phyloP scores from a whole-genome alignment of 176 grass and related monocot genomes.

The Avena insularis region DNA sequence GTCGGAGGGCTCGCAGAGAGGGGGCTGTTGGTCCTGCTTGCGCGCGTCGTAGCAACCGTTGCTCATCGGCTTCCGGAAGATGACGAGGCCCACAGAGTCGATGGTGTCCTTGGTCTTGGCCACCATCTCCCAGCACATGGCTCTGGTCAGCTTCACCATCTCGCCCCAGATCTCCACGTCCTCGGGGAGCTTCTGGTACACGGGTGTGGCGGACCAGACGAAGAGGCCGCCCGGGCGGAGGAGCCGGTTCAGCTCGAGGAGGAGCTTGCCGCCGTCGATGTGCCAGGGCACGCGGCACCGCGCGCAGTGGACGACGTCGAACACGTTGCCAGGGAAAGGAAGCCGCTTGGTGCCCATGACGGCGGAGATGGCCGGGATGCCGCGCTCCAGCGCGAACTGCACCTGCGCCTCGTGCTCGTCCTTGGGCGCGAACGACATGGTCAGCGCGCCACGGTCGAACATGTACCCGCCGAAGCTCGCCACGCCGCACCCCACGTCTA shows the following conservation, averaged over 20 bases:
- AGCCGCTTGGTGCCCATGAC: slow-evolving; percentile 94
- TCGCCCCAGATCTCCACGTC: slow-evolving; percentile 94
- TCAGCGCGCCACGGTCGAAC: slow-evolving; percentile 79
- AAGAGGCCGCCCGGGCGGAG: slow-evolving; percentile 92
- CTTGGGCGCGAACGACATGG: slow-evolving; percentile 97
- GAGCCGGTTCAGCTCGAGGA: slow-evolving; percentile 84
- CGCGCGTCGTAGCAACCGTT: slow-evolving; percentile 77
- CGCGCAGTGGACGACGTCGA: slow-evolving; percentile 92
- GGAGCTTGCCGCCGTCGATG: slow-evolving; percentile 79
- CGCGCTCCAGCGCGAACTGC: slow-evolving; percentile 94
- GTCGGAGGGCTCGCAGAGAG: slow-evolving; percentile 78
- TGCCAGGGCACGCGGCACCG: slow-evolving; percentile 94
- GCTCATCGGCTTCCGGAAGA: slow-evolving; percentile 73
- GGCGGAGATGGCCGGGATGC: slow-evolving; percentile 90
- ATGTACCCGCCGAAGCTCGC: slow-evolving; percentile 92
- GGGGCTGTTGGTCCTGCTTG: slow-evolving; percentile 41
- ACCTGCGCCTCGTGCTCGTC: slow-evolving; percentile 99
- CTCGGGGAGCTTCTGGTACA: slow-evolving; percentile 74
- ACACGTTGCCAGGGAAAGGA: slow-evolving; percentile 71
- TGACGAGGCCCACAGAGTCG: slow-evolving; percentile 71
- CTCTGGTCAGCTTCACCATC: slow-evolving; percentile 71
- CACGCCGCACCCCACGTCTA: slow-evolving; percentile 96
- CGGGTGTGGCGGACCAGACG: slow-evolving; percentile 94
- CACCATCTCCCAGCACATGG: slow-evolving; percentile 96
- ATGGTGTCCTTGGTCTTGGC: slow-evolving; percentile 74